Base-by-base conservation (phyloP, 768 basidiomycete species). In the Mrakia blollopis region DNA sequence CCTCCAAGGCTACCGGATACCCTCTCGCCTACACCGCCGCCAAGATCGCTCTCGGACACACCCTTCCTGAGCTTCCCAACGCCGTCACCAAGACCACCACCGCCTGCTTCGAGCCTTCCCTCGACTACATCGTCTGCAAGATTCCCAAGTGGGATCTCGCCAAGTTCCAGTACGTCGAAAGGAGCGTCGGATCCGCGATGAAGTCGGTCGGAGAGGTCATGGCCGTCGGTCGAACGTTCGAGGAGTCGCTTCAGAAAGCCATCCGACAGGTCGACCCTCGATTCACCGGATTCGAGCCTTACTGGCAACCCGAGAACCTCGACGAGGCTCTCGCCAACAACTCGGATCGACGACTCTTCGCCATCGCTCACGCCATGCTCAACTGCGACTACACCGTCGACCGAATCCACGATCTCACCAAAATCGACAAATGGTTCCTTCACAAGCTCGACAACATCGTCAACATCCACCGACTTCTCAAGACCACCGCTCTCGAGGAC, bases 121-220 rank as follows among this genome's bases (percentile, higher is more conserved):
- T 99, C 62, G 97, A 99, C 84, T 99, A 99, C 85, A 97, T 99
- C 82, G 97, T 99, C 78, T 97, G 94, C 69, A 99, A 99, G 86
- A 98, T 99, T 79, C 97, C 97, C 78, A 98, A 98, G 84, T 98
- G 97, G 96, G 97, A 99, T 85, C 86, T 99, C 75, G 94, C 95
- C 80, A 99, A 99, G 85, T 98, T 99, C 87, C 84, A 90, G 57
- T 92, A 96, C 81, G 97, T 98, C 77, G 90, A 96, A 82, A 91
- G 96, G 79, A 90, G 93, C 82, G 90, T 98, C 73, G 97, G 96
- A 35, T 98, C 95, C 3, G 89, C 96, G 25, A 98, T 99, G 97
- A 99, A 99, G 85, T 94, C 93, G 23, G 97, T 99, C 74, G 97
- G 97, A 74, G 97, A 99, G 84, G 96, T 99, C 82, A 99, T 99